Evolutionary conservation across 2,329 filamentous ascomycete genomes (phyloP), one percentile per base, ranked within the genome.

Genomic region (Hymenoscyphus scutula): DNA sequence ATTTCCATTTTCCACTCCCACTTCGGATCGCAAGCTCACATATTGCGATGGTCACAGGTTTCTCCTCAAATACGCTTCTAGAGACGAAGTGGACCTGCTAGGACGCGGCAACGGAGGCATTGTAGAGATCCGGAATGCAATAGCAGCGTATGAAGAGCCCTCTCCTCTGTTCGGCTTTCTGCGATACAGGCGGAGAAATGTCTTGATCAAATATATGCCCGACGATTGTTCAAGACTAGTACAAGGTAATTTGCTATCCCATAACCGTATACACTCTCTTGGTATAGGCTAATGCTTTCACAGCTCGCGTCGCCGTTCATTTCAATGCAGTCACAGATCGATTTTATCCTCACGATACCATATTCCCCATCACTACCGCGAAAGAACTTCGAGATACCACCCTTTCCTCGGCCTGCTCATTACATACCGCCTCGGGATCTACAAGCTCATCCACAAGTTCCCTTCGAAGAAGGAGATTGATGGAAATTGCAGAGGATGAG

Each of bases 401-500:
- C 68, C 84, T 99, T 59, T 94, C 92, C 10, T 87, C 92, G 34
- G 91, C 91, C 60, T 97, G 93, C 77, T 92, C 92, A 53, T 81
- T 97, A 60, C 92, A 97, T 77, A 90, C 93, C 45, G 91, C 92
- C 7, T 91, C 91, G 13, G 89, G 89, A 45, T 96, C 94, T 23
- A 91, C 88, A 68, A 92, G 89, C 29, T 96, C 93, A 11, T 94
- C 91, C 4, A 90, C 86, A 56, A 92, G 90, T 73, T 96, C 92
- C 5, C 80, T 92, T 67, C 86, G 89, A 63, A 84, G 88, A 72
- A 85, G 89, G 70, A 88, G 91, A 68, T 80, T 98, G 70, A 89
- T 94, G 78, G 94, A 96, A 77, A 97, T 98, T 74, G 88, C 89
- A n/a, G 95, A 98, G 77, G 91, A 95, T 77, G 90, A 89, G 60